Conservation (phyloP, 169 alveolate species). For the Plasmodium fragile region DNA sequence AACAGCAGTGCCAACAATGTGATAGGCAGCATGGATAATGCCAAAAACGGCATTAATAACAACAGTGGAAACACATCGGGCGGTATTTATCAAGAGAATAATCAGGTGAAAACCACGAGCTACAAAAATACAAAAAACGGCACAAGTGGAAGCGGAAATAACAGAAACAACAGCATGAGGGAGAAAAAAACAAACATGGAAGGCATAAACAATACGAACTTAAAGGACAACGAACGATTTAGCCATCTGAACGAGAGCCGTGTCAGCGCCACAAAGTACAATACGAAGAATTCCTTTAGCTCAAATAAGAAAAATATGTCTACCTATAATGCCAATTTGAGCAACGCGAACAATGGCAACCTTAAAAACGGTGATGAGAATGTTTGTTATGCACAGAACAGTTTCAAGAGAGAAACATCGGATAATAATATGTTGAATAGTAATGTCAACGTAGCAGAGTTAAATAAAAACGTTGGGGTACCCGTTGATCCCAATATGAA, state of each 20-base stretch:
- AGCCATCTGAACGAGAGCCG: slow-evolving; percentile 29
- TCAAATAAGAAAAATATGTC: slow-evolving; percentile 25
- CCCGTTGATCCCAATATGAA: slow-evolving; percentile 6
- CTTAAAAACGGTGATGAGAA: slow-evolving; percentile 7
- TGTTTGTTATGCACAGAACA: neutral
- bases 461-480: slow-evolving; percentile 18
- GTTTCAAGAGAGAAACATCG: slow-evolving; percentile 39
- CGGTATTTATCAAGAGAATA: slow-evolving; percentile 17
- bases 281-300: slow-evolving; percentile 16
- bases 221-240: slow-evolving; percentile 43
- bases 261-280: slow-evolving; percentile 20
- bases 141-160: neutral
- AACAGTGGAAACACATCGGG: slow-evolving; percentile 4
- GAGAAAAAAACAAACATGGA: slow-evolving; percentile 26
- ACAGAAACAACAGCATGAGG: slow-evolving; percentile 8
- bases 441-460: neutral
- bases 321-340: slow-evolving; percentile 14
- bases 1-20: slow-evolving; percentile 3
- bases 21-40: neutral
- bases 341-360: neutral
- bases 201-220: neutral
- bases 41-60: neutral
- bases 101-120: slow-evolving; percentile 13
- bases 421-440: slow-evolving; percentile 27
- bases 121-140: slow-evolving; percentile 15